Base-by-base conservation (phyloP, 1,139 yeast genomes). In the Arxiozyma slooffiae region DNA sequence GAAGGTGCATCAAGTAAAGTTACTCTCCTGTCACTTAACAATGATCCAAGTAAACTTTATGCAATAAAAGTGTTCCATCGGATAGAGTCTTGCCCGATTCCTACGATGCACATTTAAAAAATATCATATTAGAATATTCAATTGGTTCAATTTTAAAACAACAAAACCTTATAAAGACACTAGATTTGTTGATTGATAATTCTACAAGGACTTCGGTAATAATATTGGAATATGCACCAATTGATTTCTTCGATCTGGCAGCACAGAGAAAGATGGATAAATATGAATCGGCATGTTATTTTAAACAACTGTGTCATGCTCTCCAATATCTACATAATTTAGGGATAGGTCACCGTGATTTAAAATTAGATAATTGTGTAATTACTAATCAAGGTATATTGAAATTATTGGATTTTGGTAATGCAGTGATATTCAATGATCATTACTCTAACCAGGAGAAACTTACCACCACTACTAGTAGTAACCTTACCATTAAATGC, bases 1-100 rank as follows among this genome's bases (percentile, higher is more conserved):
- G 76, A 84, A 49, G 94, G 94, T 24, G 90, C 92, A 7, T 82
- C 86, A 42, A 92, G 94, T 0, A 78, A 85, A 2, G 94, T 85
- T 18, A 76, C 79, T 51, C 72, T 82, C 47, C 79, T 81, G 5
- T 72, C 75, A 23, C 69, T 78, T 43, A 61, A 71, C 1, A 78
- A 79, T 20, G 17, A 26, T 39, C 8, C 23, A 21, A 75, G 78
- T 1, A 71, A 73, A 55, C 62, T 81, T 3, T 82, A 71, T 64
- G 94, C 94, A 0, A 81, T 85, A 45, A 85, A 85, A 66, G 80
- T 81, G 62, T 83, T 84, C 60, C 71, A 87, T 57, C 75, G 11
- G 20, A 24, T 17, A 18, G 53, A 46, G 39, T 50, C 38, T 37
- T 45, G 37, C 42, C 52, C 42, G 22, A 50, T 43, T 38, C 47